Evolutionary conservation across 2,329 filamentous ascomycete genomes (phyloP), one percentile per base, ranked within the genome.

Genomic region (Trichoderma sp.): DNA sequence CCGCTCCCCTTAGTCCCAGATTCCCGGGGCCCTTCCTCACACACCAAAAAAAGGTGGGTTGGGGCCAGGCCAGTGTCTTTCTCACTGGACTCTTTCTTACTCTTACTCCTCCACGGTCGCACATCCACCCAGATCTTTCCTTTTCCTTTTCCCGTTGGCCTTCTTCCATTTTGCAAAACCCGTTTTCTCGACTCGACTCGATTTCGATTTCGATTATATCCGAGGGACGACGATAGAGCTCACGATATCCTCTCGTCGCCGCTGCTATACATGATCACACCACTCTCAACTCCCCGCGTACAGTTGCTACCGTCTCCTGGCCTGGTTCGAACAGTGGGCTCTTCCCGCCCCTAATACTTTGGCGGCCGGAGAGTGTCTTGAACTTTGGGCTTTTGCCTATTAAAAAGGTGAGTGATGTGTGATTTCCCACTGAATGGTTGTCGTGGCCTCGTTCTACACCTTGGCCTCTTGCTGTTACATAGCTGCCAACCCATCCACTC

Each of bases 1-100:
- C 71, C 71, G 57, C 71, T 70, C 32, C 57, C 64, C 67, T 47
- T 66, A 66, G 67, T 62, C 61, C 71, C 71, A 71, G 61, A 66
- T 57, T 71, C 68, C 68, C 68, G 67, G 71, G 71, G 71, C 67
- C 66, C 24, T 68, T 61, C 30, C 58, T 60, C 60, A 47, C 70
- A 47, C 70, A 65, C 70, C 63, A 51, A 12, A 36, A 36, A 36
- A 61, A 61, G 58, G 28, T 21, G 58, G 32, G 28, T n/a, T 11
- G n/a, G 56, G 21, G 6, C 58, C 26, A 30, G 28, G 53, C 53
- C 70, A 61, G 63, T 62, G 64, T 51, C 57, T 56, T 39, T 56
- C 57, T 34, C 58, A 36, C 34, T 36, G 34, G 34, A 36, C 34
- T 57, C 53, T 53, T 43, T 69, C 62, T 67, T 28, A 28, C 65